phyloP scores from a whole-genome alignment of 2,329 filamentous ascomycete species.

The Cordyceps cicadae region DNA sequence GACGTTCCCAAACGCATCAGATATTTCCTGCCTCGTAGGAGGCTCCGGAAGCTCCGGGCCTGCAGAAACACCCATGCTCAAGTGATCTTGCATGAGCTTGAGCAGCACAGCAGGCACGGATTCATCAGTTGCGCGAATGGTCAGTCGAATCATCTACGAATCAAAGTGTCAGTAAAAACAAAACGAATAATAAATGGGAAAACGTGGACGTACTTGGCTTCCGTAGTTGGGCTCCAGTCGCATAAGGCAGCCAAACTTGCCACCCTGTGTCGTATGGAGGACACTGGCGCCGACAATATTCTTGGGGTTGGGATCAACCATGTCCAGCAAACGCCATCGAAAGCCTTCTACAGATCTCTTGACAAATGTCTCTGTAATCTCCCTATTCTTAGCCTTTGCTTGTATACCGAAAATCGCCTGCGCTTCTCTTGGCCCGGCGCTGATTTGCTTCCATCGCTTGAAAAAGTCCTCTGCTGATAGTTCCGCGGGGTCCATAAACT shows the following conservation, averaged over 20 bases:
- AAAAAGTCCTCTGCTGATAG: conserved; percentile 90
- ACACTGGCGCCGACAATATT: conserved; percentile 92
- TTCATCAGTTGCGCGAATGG: conserved; percentile 89
- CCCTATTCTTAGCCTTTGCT: conserved; percentile 40
- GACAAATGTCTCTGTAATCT: conserved; percentile 64
- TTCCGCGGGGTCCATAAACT: conserved; percentile 92
- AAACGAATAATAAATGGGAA: neutral
- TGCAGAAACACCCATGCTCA: conserved; percentile 48
- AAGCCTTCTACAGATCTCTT: conserved; percentile 71
- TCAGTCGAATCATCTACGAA: conserved; percentile 83
- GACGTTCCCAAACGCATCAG: conserved; percentile 47
- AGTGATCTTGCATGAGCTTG: conserved; percentile 78
- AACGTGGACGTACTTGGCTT: conserved; percentile 60
- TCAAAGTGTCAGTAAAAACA: conserved; percentile 18
- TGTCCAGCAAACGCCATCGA: conserved; percentile 76
- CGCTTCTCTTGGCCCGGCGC: conserved; percentile 75
- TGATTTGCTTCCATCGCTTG: conserved; percentile 98
- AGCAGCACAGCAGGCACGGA: conserved; percentile 70
- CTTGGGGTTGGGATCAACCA: conserved; percentile 84
- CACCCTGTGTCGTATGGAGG: conserved; percentile 69
- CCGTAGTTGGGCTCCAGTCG: conserved; percentile 89
- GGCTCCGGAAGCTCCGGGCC: conserved; percentile 30
- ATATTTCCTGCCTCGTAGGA: conserved; percentile 42
- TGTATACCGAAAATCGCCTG: conserved; percentile 74
- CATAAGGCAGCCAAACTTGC: conserved; percentile 91